Evolutionary conservation across 768 basidiomycete genomes (phyloP), one percentile per base, ranked within the genome.

Genomic region (Serpula lacrymans): DNA sequence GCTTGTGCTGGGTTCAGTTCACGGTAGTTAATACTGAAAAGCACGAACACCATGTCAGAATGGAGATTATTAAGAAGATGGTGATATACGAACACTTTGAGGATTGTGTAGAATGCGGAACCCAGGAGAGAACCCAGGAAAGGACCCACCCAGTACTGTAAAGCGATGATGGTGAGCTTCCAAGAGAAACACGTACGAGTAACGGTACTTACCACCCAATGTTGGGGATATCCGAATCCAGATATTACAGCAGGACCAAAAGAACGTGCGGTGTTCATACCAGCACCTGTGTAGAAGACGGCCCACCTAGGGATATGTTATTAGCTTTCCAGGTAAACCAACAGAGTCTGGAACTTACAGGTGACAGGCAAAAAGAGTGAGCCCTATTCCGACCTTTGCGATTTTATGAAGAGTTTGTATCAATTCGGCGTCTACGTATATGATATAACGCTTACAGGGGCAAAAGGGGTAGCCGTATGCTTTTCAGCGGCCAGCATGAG

Each of bases 401-500:
- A n/a, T n/a, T n/a, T n/a, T n/a, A 43, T 14, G 29, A 20, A 13
- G 25, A 46, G 31, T 34, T n/a, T 42, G 39, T 16, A 5, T 37
- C 10, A 1, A 30, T 31, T 41, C 22, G 29, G 35, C 26, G 29
- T 2, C 1, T n/a, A n/a, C n/a, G n/a, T n/a, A n/a, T n/a, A n/a
- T n/a, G n/a, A n/a, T n/a, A n/a, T n/a, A n/a, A n/a, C n/a, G n/a
- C 62, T 32, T 46, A 80, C 78, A n/a, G 83, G 83, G 14, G 82
- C 82, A 50, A 84, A 80, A 0, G 82, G 77, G 1, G 82, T 84
- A 2, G 69, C 67, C 20, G 67, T 62, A 49, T 83, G 82, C 59
- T 84, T 84, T 59, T 84, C 84, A 12, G 77, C 78, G 4, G 84
- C 83, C 18, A 85, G 57, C 80, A 85, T 84, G 46, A 84, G 72